Conservation (phyloP, 345 rosid species). For the Pistacia vera region DNA sequence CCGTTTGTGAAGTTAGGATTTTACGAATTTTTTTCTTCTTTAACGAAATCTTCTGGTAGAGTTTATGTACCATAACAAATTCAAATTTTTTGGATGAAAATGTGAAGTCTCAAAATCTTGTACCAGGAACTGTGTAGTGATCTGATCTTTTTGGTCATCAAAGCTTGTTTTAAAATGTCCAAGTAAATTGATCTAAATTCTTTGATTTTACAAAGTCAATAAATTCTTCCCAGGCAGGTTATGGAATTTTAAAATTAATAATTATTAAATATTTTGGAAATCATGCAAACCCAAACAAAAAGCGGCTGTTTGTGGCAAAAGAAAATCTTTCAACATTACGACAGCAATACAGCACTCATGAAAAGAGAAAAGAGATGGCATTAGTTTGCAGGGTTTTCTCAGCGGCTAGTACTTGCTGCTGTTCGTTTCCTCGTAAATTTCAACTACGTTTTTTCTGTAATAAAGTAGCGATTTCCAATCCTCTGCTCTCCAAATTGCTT, state of each 20-base stretch:
- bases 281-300: too few relatives aligned
- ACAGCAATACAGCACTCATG: too few relatives aligned
- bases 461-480: constrained; percentile 10
- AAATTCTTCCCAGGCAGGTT: too few relatives aligned
- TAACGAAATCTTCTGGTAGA: neutral
- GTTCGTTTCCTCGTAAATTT: neutral
- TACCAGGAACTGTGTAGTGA: neutral
- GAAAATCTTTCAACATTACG: too few relatives aligned
- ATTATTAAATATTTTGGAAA: too few relatives aligned
- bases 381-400: constrained; percentile 15
- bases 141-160: neutral
- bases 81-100: too few relatives aligned
- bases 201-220: too few relatives aligned
- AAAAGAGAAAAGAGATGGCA: neutral
- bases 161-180: neutral
- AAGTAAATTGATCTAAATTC: too few relatives aligned
- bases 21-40: neutral
- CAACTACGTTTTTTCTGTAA: constrained; percentile 4
- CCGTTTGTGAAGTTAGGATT: constrained; percentile 5
- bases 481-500: constrained; percentile 27
- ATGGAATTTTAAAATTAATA: too few relatives aligned
- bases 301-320: too few relatives aligned
- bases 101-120: too few relatives aligned
- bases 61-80: too few relatives aligned
- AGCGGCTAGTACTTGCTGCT: neutral